A percentile compares a stretch with the other conserved stretches of the same genome.
Evolutionary conservation across 2,329 filamentous ascomycete species (phyloP).

Genomic region (Alternaria conjuncta): DNA sequence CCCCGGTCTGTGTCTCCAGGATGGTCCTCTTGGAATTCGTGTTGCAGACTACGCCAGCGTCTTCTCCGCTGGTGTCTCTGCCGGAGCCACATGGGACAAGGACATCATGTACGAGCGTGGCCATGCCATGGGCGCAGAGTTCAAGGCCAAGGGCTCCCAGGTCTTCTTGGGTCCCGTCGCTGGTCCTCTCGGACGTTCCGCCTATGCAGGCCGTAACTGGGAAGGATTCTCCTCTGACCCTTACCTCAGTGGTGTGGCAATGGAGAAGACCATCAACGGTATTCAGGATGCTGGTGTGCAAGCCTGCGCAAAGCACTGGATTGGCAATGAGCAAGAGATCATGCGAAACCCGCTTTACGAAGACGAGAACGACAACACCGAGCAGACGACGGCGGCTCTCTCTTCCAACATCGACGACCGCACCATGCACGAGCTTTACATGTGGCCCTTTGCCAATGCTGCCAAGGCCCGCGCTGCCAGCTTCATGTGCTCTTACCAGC

Average conservation of each 20-base stretch:
- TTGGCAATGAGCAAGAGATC: conserved; percentile 68
- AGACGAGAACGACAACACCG: conserved; percentile 64
- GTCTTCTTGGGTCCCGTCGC: conserved; percentile 59
- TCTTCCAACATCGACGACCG: conserved; percentile 70
- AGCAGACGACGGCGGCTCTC: conserved; percentile 56
- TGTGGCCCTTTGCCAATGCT: conserved; percentile 70
- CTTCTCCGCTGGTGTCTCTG: conserved; percentile 51
- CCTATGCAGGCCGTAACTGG: conserved; percentile 54
- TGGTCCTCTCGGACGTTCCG: conserved; percentile 53
- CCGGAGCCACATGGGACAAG: conserved; percentile 49
- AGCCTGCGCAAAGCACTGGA: conserved; percentile 59
- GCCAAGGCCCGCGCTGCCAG: conserved; percentile 63
- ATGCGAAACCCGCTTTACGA: conserved; percentile 48
- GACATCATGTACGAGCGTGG: conserved; percentile 47
- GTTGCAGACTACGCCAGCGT: conserved; percentile 46
- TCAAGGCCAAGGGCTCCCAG: conserved; percentile 48
- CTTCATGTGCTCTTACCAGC: conserved; percentile 65
- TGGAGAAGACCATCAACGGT: conserved; percentile 49
- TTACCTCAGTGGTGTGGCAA: conserved; percentile 51
- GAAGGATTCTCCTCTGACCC: conserved; percentile 55
- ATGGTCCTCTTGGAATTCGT: conserved; percentile 48
- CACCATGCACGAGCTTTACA: conserved; percentile 69
- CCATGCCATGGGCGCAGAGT: conserved; percentile 46
- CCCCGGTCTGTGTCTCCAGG: conserved; percentile 50
- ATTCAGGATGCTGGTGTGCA: conserved; percentile 53